A percentile compares a stretch with the other conserved stretches of the same genome.
phyloP scores from a whole-genome alignment of 306 rosid genomes.

The Trifolium dubium region DNA sequence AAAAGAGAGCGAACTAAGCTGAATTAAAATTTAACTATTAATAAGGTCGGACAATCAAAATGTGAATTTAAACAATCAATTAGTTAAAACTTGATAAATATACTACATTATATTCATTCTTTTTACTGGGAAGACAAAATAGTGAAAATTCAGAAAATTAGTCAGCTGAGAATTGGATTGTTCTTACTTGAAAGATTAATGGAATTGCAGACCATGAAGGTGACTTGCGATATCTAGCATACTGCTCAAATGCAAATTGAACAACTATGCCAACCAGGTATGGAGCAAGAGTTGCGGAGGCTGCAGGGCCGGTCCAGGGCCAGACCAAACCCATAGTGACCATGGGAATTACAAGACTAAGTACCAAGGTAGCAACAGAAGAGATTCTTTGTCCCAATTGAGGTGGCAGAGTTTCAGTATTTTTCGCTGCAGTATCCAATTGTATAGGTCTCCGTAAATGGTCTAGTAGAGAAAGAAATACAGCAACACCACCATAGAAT shows the following conservation, averaged over 20 bases:
- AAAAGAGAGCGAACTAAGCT: conserved; percentile 15
- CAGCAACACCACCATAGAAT: conserved; percentile 89
- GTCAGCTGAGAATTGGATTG: background rate
- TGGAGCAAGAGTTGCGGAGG: conserved; percentile 99
- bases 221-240: conserved; percentile 80
- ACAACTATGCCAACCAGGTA: conserved; percentile 93
- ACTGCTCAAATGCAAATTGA: conserved; percentile 97
- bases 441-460: conserved; percentile 61
- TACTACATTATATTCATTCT: background rate
- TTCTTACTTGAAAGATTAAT: conserved; percentile 86
- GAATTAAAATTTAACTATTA: conserved; percentile 8
- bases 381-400: conserved; percentile 79
- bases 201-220: conserved; percentile 94
- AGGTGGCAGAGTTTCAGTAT: conserved; percentile 46
- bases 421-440: conserved; percentile 45
- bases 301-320: conserved; percentile 99
- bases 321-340: conserved; percentile 99
- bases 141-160: background rate
- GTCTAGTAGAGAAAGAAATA: conserved; percentile 75
- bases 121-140: conserved; percentile 12
- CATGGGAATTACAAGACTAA: conserved; percentile 94
- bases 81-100: conserved; percentile 23
- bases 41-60: background rate
- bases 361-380: conserved; percentile 79
- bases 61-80: conserved; percentile 17